Conservation (phyloP, 192 early-diverging fungal genomes). For the Coemansia sp. region DNA sequence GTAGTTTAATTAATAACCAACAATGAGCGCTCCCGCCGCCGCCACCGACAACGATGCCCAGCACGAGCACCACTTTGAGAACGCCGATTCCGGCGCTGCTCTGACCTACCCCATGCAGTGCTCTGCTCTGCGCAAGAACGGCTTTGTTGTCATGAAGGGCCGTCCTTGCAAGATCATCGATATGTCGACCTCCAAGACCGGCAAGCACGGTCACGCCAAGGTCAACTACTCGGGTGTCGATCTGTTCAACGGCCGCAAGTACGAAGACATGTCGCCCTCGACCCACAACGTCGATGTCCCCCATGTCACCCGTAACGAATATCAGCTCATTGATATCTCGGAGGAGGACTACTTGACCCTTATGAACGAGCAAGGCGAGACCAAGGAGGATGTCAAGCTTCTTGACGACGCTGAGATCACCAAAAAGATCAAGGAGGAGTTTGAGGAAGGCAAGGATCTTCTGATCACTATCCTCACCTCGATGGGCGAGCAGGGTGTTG, state of each 20-base stretch:
- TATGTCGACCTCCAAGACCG: conserved; percentile 99
- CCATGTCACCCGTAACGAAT: conserved; percentile 86
- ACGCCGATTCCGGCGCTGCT: conserved; percentile 81
- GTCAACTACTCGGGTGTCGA: conserved; percentile 91
- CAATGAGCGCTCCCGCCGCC: conserved; percentile 13
- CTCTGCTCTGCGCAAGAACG: conserved; percentile 99
- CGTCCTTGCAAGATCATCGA: conserved; percentile 99
- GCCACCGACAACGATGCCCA: conserved; percentile 60
- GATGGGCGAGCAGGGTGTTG: conserved; percentile 91
- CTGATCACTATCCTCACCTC: conserved; percentile 81
- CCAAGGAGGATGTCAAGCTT: conserved; percentile 97
- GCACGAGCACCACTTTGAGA: conserved; percentile 74
- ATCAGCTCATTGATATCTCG: conserved; percentile 77
- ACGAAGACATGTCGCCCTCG: conserved; percentile 99
- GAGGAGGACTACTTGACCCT: conserved; percentile 90
- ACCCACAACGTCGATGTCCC: conserved; percentile 99
- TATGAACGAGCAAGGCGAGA: conserved; percentile 72
- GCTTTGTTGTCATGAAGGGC: conserved; percentile 96
- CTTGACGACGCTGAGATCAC: conserved; percentile 78
- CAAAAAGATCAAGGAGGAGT: conserved; percentile 68
- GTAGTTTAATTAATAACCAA: conserved; percentile 5
- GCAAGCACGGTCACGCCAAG: conserved; percentile 99
- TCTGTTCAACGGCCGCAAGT: conserved; percentile 98
- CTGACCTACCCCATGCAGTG: conserved; percentile 97
- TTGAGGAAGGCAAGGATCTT: conserved; percentile 78